Conservation (phyloP, 2,329 filamentous ascomycete genomes). For the Lasiodiplodia sp. region DNA sequence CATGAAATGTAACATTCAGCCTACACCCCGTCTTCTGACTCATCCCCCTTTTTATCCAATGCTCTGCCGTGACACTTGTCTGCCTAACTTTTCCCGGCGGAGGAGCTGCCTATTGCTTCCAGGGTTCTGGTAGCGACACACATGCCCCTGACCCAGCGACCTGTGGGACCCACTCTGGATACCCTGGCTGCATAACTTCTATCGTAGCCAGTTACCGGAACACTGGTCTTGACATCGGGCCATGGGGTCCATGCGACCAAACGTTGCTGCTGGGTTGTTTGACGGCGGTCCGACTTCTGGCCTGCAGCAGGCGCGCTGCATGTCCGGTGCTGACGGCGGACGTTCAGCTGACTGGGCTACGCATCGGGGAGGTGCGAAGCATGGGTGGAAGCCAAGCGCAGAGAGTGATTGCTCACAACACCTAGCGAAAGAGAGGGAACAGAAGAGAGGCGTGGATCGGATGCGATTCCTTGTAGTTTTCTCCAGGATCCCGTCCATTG, state of each 20-base stretch:
- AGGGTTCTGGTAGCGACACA: background rate
- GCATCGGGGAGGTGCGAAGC: background rate
- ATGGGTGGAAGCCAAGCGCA: background rate
- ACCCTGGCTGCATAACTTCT: background rate
- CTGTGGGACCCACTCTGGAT: background rate
- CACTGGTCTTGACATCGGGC: background rate
- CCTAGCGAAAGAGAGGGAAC: background rate
- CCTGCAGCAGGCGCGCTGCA: background rate
- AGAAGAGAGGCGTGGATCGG: background rate
- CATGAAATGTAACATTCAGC: background rate
- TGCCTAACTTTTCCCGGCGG: background rate
- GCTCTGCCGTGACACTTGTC: background rate
- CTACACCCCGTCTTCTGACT: background rate
- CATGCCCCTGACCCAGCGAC: constrained; percentile 8
- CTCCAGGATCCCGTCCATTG: background rate
- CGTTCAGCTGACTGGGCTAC: background rate
- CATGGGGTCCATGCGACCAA: background rate
- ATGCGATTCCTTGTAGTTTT: background rate
- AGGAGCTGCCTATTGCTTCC: background rate
- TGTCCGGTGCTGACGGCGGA: background rate
- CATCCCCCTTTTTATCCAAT: background rate
- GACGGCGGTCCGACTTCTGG: background rate
- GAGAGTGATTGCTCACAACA: background rate
- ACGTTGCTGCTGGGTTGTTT: background rate
- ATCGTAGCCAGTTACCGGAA: background rate